Conservation (phyloP, 148 eudicot genomes). For the Amaranthus cruentus region DNA sequence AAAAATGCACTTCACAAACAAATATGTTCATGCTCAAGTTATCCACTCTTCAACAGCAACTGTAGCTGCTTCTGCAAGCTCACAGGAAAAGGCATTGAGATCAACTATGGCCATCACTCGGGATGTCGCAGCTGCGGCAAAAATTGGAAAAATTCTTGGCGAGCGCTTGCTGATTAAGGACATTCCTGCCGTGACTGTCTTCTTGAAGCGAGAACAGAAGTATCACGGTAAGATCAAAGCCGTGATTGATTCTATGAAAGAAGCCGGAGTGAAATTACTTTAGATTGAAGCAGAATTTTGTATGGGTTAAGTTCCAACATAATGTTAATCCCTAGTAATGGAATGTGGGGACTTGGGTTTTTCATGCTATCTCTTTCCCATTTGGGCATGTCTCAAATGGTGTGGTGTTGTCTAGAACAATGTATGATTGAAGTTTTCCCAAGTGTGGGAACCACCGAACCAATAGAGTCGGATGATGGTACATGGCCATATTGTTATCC, state of each 20-base stretch:
- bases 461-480: no score
- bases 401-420: no score
- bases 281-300: slow-evolving; percentile 12
- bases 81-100: slow-evolving; percentile 79
- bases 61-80: slow-evolving; percentile 82
- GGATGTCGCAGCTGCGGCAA: slow-evolving; percentile 82
- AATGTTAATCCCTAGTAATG: background rate
- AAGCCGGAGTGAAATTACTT: slow-evolving; percentile 68
- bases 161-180: slow-evolving; percentile 57
- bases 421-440: no score
- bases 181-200: slow-evolving; percentile 72
- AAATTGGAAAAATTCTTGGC: slow-evolving; percentile 84
- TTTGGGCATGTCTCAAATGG: background rate
- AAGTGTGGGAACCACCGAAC: no score
- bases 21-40: slow-evolving; percentile 79
- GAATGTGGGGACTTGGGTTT: background rate
- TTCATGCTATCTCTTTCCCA: background rate
- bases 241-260: slow-evolving; percentile 62
- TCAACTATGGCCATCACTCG: slow-evolving; percentile 57
- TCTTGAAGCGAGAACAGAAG: slow-evolving; percentile 67
- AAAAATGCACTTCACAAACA: slow-evolving; percentile 88
- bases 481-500: no score
- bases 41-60: slow-evolving; percentile 85
- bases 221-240: slow-evolving; percentile 96
- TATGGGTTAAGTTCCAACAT: no score